Evolutionary conservation across 768 basidiomycete genomes (phyloP).

Genomic region (Leccinum disarticulatum): DNA sequence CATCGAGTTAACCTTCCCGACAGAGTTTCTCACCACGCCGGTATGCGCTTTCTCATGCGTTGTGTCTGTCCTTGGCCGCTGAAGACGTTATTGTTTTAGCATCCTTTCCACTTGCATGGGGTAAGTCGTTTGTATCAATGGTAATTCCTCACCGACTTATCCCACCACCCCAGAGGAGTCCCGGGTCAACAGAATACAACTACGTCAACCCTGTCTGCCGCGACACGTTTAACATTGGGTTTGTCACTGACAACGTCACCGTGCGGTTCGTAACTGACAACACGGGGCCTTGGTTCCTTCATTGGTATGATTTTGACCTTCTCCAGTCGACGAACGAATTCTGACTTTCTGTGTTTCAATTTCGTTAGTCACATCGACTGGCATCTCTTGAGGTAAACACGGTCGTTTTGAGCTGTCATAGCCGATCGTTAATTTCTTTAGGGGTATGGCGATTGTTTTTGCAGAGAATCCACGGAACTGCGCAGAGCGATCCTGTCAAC

Average conservation of each 20-base stretch:
- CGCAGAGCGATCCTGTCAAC: background rate
- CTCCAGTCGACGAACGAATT: background rate
- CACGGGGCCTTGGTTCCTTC: constrained; percentile 35
- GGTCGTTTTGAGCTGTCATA: constrained; percentile 20
- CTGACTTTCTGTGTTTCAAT: constrained; percentile 1
- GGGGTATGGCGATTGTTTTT: constrained; percentile 39
- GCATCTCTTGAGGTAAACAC: constrained; percentile 19
- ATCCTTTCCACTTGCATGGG: constrained; percentile 47
- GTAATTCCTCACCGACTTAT: background rate
- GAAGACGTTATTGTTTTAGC: constrained; percentile 20
- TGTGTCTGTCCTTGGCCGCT: background rate
- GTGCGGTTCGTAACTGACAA: constrained; percentile 69
- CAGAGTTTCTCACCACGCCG: constrained; percentile 19
- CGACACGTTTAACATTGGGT: constrained; percentile 45
- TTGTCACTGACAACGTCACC: constrained; percentile 41
- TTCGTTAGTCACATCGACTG: constrained; percentile 24
- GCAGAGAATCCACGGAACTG: constrained; percentile 32
- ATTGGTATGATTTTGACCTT: background rate
- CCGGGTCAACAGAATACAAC: constrained; percentile 38
- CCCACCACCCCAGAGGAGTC: constrained; percentile 36
- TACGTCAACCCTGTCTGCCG: constrained; percentile 51
- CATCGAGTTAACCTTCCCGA: constrained; percentile 39
- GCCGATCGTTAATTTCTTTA: constrained; percentile 35
- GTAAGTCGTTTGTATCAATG: constrained; percentile 27
- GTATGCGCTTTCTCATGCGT: constrained; percentile 21